Evolutionary conservation across 176 grass and related monocot species (phyloP), one percentile per base, ranked within the genome.

Genomic region (Oryza meyeriana): DNA sequence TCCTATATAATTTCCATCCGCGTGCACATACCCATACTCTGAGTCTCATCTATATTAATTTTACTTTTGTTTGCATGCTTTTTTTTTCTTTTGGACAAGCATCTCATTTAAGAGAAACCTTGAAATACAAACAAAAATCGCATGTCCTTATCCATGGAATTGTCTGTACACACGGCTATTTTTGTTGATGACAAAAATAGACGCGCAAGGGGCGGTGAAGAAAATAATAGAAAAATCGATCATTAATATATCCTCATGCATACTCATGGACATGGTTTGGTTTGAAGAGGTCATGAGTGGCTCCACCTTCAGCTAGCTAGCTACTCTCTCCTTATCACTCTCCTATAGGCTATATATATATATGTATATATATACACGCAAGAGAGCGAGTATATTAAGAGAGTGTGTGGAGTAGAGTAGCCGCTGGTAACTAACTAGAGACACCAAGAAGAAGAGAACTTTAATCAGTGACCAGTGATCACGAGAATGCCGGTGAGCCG

Each of bases 401-500:
- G 40, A 42, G 40, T 4, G 40, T 42, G 10, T 11, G 10, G 10
- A 42, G 40, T 42, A 10, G 40, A 40, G 38, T 8, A 40, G 38
- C 38, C 38, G 38, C 38, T 2, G 3, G 32, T 33, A 33, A 36
- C 2, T 36, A 36, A 6, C 35, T 40, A 40, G 39, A 40, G 39
- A 40, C 8, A 10, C 8, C 39, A 40, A 40, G 11, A 9, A 40
- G 2, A 2, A 33, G 4, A 4, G 4, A 4, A 33, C 3, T 4
- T 36, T 36, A 36, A 4, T 36, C 6, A 36, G 35, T 5, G 2
- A 12, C 4, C 10, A 44, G 4, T n/a, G 44, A 5, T n/a, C n/a
- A 17, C 36, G 57, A 80, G 26, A 85, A 91, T 93, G 94, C 84
- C 91, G 47, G 78, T 97, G 79, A 82, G 84, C 73, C 85, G 88